Evolutionary conservation across 371 early-diverging fungal genomes (phyloP).

Genomic region (Mucor saturninus): DNA sequence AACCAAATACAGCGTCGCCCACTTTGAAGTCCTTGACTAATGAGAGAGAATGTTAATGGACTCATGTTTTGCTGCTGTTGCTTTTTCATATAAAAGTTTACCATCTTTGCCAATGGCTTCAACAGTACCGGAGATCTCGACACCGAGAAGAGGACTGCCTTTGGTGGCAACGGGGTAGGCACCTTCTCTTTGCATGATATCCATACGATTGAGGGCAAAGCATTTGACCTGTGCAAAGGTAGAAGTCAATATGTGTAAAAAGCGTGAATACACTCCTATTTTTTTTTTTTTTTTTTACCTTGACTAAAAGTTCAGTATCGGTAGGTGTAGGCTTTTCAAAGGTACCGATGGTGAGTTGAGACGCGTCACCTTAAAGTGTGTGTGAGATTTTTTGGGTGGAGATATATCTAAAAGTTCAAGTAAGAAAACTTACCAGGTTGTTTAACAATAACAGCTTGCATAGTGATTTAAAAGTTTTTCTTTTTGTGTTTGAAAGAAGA

Average conservation of each 20-base stretch:
- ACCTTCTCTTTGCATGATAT: conserved; percentile 76
- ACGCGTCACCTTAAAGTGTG: conserved; percentile 49
- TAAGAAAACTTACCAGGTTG: conserved; percentile 30
- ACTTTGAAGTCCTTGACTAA: conserved; percentile 53
- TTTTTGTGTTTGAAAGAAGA: neutral
- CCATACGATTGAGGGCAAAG: conserved; percentile 81
- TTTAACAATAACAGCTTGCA: conserved; percentile 46
- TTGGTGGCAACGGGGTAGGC: conserved; percentile 70
- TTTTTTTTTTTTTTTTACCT: conserved; percentile 36
- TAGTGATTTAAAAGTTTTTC: neutral
- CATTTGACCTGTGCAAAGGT: conserved; percentile 42
- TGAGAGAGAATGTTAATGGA: neutral
- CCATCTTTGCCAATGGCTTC: conserved; percentile 55
- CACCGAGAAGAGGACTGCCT: conserved; percentile 72
- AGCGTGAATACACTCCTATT: too few relatives aligned
- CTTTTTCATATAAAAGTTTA: conserved; percentile 10
- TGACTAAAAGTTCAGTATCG: conserved; percentile 68
- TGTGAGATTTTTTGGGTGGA: neutral
- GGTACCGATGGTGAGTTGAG: conserved; percentile 59
- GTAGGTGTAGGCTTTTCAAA: conserved; percentile 57
- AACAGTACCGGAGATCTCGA: conserved; percentile 76
- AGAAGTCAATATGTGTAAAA: too few relatives aligned
- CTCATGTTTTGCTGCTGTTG: neutral
- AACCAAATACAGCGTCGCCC: conserved; percentile 75
- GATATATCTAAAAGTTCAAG: too few relatives aligned